These are phyloP conservation scores for Sclerotinia nivalis DNA, from an alignment of 2,329 filamentous ascomycete genomes.

Conservation along the genomic window DNA sequence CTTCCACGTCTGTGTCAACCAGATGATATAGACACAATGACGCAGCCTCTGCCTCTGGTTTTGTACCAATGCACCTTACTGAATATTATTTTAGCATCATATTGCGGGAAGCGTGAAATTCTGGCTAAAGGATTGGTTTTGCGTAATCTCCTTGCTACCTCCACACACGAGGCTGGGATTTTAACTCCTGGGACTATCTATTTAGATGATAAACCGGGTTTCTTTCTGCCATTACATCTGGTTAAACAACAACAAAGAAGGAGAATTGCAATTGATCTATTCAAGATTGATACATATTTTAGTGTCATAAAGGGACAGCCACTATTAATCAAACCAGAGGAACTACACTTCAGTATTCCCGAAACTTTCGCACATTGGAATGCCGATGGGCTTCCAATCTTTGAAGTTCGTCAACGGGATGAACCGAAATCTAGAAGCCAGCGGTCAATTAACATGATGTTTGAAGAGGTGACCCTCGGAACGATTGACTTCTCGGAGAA, in stretches of 20 bases:
- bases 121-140: slow-evolving; percentile 42
- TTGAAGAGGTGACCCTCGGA: slow-evolving; percentile 25
- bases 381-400: slow-evolving; percentile 43
- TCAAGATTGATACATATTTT: slow-evolving; percentile 46
- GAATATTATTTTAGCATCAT: slow-evolving; percentile 46
- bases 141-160: slow-evolving; percentile 42
- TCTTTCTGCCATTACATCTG: slow-evolving; percentile 44
- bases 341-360: slow-evolving; percentile 44
- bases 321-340: slow-evolving; percentile 42
- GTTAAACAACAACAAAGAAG: slow-evolving; percentile 43
- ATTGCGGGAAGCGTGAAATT: slow-evolving; percentile 29
- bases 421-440: slow-evolving; percentile 42
- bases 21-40: slow-evolving; percentile 39
- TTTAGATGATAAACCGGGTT: slow-evolving; percentile 44
- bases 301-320: slow-evolving; percentile 42
- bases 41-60: slow-evolving; percentile 27
- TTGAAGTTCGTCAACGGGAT: slow-evolving; percentile 41
- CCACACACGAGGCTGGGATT: slow-evolving; percentile 43
- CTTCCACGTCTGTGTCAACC: slow-evolving; percentile 32
- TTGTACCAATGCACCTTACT: slow-evolving; percentile 44
- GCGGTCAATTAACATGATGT: slow-evolving; percentile 28
- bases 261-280: slow-evolving; percentile 43
- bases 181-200: slow-evolving; percentile 43
- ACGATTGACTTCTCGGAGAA: slow-evolving; percentile 8
- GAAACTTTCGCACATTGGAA: slow-evolving; percentile 45